Evolutionary conservation across 306 rosid species (phyloP), one percentile per base, ranked within the genome.

Genomic region (Trifolium pratense): DNA sequence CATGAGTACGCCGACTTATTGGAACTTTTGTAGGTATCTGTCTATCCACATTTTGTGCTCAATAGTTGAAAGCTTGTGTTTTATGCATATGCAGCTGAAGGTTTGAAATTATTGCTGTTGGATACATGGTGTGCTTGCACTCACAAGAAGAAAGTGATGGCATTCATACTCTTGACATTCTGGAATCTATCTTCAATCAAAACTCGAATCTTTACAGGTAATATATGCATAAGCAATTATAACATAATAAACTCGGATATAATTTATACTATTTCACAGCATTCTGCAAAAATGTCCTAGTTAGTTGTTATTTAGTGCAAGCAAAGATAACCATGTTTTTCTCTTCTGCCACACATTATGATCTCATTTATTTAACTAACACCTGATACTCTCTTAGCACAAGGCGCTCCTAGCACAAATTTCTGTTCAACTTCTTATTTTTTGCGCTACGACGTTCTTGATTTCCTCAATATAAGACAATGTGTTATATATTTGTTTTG

Each of bases 61-160:
- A 49, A 58, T 59, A 58, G 51, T 31, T 29, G 66, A 60, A 64
- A 64, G 21, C 7, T 53, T 75, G 78, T 63, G 66, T 20, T 17
- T 16, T 80, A 31, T 59, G 18, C 12, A 86, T 84, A 89, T 42
- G 87, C 84, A 94, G 97, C 71, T 65, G 85, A 83, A 39, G 57
- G 60, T 66, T 78, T 80, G 77, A 90, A 66, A 84, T 81, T 80
- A 71, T 16, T 89, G 85, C 26, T 88, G 77, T 17, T 85, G 61
- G 91, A 88, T 70, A 71, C 89, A 73, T 91, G 96, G 97, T 80
- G 72, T 73, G 76, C 88, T 80, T 88, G 96, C 86, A 81, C 92
- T 77, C 96, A 87, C 87, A 91, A 89, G 86, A 91, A 90, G 84
- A 76, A 83, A 57, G 89, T 83, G 32, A 80, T 82, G 48, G 87